A percentile compares a stretch with the other conserved stretches of the same genome.
Conservation (phyloP, 257 asterid species). For the Nicotiana knightiana region DNA sequence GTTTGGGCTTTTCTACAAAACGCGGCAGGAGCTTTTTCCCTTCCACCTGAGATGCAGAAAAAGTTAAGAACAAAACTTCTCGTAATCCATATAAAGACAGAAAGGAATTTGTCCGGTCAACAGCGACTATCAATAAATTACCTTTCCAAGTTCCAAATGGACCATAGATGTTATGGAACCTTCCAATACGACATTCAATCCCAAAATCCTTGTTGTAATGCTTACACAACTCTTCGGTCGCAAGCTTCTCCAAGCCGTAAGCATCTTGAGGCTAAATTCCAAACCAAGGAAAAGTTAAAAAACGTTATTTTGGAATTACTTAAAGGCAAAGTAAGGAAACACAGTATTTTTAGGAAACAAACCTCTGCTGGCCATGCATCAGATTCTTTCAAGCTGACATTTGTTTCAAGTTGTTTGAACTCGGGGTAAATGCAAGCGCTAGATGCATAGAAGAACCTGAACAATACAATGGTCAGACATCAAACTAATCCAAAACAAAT, state of each 20-base stretch:
- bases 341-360: background rate
- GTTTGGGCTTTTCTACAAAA: slow-evolving; percentile 81
- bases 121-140: slow-evolving; percentile 8
- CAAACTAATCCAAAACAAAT: background rate
- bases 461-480: slow-evolving; percentile 4
- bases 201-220: slow-evolving; percentile 96
- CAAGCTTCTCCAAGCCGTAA: slow-evolving; percentile 84
- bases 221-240: slow-evolving; percentile 79
- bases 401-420: slow-evolving; percentile 84
- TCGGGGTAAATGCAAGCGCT: slow-evolving; percentile 94
- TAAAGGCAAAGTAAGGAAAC: background rate
- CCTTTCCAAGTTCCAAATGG: slow-evolving; percentile 99
- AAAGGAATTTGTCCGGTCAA: background rate
- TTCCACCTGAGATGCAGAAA: slow-evolving; percentile 52
- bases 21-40: slow-evolving; percentile 95
- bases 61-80: background rate
- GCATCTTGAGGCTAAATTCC: slow-evolving; percentile 87
- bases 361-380: slow-evolving; percentile 99
- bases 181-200: slow-evolving; percentile 85
- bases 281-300: background rate
- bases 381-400: slow-evolving; percentile 90
- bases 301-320: background rate
- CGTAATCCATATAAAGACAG: background rate
- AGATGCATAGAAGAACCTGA: slow-evolving; percentile 89
- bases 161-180: slow-evolving; percentile 91